A percentile compares a stretch with the other conserved stretches of the same genome.
These are phyloP conservation scores for Raffaelea deltoideospora DNA, from an alignment of 2,329 filamentous ascomycete genomes.

Conservation along the genomic window DNA sequence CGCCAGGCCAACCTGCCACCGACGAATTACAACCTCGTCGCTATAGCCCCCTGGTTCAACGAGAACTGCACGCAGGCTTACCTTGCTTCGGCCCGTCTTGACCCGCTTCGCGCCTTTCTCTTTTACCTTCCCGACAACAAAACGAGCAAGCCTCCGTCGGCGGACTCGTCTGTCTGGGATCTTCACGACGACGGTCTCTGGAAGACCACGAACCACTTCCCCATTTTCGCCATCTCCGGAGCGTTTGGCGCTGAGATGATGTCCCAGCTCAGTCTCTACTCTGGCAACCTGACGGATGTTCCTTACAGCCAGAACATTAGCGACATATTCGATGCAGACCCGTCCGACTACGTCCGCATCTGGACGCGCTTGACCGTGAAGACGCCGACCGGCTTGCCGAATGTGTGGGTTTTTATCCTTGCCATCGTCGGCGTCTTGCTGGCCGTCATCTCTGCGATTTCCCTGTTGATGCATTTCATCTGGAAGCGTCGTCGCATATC, in stretches of 20 bases:
- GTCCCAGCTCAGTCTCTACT: conserved; percentile 58
- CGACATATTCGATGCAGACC: conserved; percentile 36
- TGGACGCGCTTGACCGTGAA: conserved; percentile 38
- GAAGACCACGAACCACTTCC: conserved; percentile 56
- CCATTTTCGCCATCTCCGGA: conserved; percentile 69
- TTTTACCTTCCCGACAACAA: conserved; percentile 45
- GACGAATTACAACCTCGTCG: conserved; percentile 59
- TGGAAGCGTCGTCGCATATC: conserved; percentile 55
- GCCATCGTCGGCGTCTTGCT: conserved; percentile 59
- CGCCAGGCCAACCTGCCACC: conserved; percentile 52
- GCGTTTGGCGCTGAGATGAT: conserved; percentile 53
- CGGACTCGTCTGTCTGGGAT: conserved; percentile 52
- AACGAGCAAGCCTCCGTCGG: conserved; percentile 47
- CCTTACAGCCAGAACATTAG: conserved; percentile 43
- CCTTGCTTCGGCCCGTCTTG: conserved; percentile 42
- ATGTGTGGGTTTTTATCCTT: conserved; percentile 66
- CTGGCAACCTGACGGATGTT: conserved; percentile 52
- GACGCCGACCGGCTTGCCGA: conserved; percentile 40
- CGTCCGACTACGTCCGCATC: conserved; percentile 43
- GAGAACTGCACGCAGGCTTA: conserved; percentile 59
- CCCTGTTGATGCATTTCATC: conserved; percentile 58
- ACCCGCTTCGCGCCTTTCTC: conserved; percentile 46
- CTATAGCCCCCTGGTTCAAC: conserved; percentile 75
- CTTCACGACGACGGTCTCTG: conserved; percentile 56
- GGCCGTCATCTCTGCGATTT: conserved; percentile 50